Evolutionary conservation across 495 filamentous ascomycete genomes (phyloP), one percentile per base, ranked within the genome.

Genomic region (Copromyces sp.): DNA sequence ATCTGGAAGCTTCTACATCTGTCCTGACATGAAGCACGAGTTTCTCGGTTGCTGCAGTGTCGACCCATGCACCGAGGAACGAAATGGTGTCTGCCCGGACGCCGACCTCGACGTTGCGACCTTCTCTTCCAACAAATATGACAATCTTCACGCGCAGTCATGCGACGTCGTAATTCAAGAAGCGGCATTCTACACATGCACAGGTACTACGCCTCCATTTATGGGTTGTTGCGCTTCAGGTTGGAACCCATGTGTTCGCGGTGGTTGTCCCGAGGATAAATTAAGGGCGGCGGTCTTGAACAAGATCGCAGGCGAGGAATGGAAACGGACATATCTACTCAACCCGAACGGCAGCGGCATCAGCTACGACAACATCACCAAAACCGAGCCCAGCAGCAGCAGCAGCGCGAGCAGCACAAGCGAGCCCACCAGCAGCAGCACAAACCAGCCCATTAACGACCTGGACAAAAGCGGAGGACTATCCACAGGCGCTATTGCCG

Each of bases 31-130:
- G 7, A 65, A 39, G 6, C 47, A 68, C n/a, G 69, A 76, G 38
- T 83, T 83, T 59, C 17, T 83, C 8, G 81, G 81, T 1, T 83
- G 81, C 70, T 82, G 81, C 68, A 77, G 72, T 39, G 73, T 69
- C 68, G 37, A 82, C 32, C 81, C 81, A 3, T 82, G 81, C 69
- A 70, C 70, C 11, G 75, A 75, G 17, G 77, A 74, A 8, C 71
- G 74, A 4, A 73, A 17, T 35, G 53, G 80, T 7, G 35, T 40
- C 16, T 83, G 81, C 35, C 78, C 77, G 9, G 53, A 44, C 3
- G 70, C 65, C 16, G 16, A 73, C 5, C 75, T 83, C 17, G 73
- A 68, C 11, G 37, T 65, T 5, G 74, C 79, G 0, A 74, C 77
- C 41, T 83, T 79, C 70, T 73, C 70, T 8, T n/a, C 20, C 32